These are phyloP conservation scores for Aciculosporium take DNA, from an alignment of 2,329 filamentous ascomycete species.

Conservation along the genomic window DNA sequence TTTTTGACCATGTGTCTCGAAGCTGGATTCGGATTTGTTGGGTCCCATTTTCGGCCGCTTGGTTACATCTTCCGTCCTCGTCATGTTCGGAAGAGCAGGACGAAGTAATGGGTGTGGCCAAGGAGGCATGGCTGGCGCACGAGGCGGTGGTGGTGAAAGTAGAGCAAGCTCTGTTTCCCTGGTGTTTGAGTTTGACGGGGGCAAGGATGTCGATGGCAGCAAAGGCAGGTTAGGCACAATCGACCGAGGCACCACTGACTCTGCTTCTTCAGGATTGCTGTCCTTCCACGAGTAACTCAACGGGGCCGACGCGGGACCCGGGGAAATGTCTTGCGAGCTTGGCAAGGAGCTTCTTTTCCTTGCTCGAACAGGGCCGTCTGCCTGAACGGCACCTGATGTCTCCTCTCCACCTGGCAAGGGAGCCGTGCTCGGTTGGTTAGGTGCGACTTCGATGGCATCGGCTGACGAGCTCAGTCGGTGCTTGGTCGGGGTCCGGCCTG, in stretches of 20 bases:
- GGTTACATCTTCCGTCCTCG: constrained; percentile 6
- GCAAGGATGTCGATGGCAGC: background rate
- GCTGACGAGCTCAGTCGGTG: constrained; percentile 47
- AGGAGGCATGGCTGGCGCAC: background rate
- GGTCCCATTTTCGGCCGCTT: constrained; percentile 23
- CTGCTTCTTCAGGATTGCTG: constrained; percentile 18
- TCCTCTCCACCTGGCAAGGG: constrained; percentile 42
- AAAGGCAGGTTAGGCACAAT: background rate
- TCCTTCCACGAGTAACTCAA: constrained; percentile 46
- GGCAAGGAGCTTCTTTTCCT: constrained; percentile 42
- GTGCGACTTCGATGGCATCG: constrained; percentile 37
- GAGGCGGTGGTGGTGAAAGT: background rate
- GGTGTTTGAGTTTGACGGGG: background rate
- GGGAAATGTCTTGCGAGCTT: constrained; percentile 34
- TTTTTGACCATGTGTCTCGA: constrained; percentile 9
- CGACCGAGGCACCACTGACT: background rate
- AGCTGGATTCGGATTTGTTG: constrained; percentile 6
- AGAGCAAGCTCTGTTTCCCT: background rate
- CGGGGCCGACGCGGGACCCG: constrained; percentile 54
- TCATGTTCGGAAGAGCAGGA: constrained; percentile 4
- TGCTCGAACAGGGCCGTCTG: constrained; percentile 29
- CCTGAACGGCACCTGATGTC: constrained; percentile 23
- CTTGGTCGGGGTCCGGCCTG: constrained; percentile 42
- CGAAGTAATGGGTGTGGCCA: background rate
- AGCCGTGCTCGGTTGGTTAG: constrained; percentile 46